phyloP scores from a whole-genome alignment of 805 yeast genomes.

The Middelhovenomyces tepae region DNA sequence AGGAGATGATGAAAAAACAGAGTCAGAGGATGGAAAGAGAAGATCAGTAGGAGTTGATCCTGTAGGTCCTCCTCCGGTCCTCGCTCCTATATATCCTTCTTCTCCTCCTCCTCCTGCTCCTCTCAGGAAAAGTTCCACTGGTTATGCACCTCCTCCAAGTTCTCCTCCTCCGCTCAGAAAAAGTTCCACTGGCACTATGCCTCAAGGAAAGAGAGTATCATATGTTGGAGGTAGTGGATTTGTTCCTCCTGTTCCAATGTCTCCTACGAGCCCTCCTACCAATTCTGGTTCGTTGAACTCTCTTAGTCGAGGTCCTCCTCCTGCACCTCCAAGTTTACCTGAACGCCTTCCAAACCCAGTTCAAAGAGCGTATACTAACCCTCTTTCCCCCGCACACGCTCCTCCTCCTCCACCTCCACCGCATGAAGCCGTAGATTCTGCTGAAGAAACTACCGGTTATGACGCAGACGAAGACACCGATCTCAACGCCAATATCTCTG shows the following conservation, averaged over 20 bases:
- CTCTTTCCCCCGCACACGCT: constrained; percentile 1
- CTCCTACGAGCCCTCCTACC: too few relatives aligned
- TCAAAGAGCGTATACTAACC: neutral
- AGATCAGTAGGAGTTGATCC: constrained; percentile 2
- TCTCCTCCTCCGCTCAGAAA: constrained; percentile 2
- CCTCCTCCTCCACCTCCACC: neutral
- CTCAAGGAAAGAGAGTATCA: constrained; percentile 13
- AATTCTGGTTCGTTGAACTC: too few relatives aligned
- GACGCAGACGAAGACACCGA: constrained; percentile 59
- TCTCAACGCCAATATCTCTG: constrained; percentile 15
- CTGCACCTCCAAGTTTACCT: constrained; percentile 2
- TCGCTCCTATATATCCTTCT: constrained; percentile 7
- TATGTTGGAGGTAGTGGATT: constrained; percentile 17
- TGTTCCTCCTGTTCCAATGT: constrained; percentile 16
- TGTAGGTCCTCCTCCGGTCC: constrained; percentile 15
- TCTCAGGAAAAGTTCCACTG: neutral
- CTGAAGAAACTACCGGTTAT: constrained; percentile 38
- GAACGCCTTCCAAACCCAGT: neutral
- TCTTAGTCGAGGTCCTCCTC: neutral
- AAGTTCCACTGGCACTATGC: neutral
- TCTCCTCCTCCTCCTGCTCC: constrained; percentile 5
- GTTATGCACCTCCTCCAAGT: constrained; percentile 8
- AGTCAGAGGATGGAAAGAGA: constrained; percentile 20
- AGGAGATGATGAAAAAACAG: constrained; percentile 24
- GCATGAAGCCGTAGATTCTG: neutral